phyloP scores from a whole-genome alignment of 257 asterid genomes.

The Capsicum pubescens region DNA sequence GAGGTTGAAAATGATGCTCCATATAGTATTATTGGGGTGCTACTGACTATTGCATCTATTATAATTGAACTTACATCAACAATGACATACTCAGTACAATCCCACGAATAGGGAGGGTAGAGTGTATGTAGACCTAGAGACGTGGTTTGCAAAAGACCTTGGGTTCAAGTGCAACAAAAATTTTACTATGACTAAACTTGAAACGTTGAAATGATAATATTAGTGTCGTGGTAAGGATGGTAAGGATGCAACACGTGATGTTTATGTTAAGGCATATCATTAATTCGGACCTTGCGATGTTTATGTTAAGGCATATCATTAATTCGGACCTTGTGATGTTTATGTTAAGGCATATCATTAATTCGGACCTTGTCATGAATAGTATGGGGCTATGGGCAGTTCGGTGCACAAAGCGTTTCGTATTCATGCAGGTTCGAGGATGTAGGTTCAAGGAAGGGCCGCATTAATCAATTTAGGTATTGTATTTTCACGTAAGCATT shows the following conservation, averaged over 20 bases:
- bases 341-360: not conserved
- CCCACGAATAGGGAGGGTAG: not conserved
- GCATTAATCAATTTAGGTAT: not conserved
- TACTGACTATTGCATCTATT: not conserved
- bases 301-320: too few relatives aligned
- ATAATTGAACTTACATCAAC: not conserved
- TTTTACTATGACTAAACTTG: not conserved
- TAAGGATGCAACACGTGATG: too few relatives aligned
- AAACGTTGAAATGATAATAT: not conserved
- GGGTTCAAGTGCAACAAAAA: not conserved
- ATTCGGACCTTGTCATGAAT: not conserved
- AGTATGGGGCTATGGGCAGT: not conserved
- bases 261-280: too few relatives aligned
- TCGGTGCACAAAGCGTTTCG: not conserved
- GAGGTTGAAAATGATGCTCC: not conserved
- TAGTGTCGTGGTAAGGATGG: not conserved
- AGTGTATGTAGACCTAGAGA: not conserved
- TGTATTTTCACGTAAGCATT: not conserved
- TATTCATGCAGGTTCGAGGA: not conserved
- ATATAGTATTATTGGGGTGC: not conserved
- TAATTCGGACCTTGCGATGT: too few relatives aligned
- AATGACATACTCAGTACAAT: not conserved
- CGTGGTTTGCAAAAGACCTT: not conserved
- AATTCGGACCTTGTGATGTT: too few relatives aligned
- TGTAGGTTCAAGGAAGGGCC: not conserved